Conservation (phyloP, 371 early-diverging fungal genomes). For the Parasitella parasitica region DNA sequence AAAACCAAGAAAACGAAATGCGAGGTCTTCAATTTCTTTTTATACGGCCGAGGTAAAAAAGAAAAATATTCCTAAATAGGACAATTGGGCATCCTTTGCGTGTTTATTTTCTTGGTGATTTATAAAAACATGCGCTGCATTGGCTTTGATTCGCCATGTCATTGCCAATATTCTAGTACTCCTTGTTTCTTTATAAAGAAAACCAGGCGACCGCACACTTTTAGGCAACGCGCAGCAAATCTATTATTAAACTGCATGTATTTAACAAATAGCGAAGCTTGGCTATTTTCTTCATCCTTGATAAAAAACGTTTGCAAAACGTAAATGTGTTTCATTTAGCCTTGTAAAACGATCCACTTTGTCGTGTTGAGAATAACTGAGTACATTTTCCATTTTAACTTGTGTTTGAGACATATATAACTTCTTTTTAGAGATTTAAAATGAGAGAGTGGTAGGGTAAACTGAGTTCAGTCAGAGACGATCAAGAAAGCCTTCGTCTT, state of each 20-base stretch:
- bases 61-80: background rate
- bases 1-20: background rate
- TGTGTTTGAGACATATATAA: no score
- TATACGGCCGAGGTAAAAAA: background rate
- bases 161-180: background rate
- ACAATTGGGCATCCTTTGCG: background rate
- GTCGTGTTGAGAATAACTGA: no score
- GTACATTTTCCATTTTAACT: no score
- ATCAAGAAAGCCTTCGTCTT: no score
- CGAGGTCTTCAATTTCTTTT: background rate
- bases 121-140: background rate
- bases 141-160: background rate
- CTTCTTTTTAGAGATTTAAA: no score
- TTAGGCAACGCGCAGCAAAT: background rate
- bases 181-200: background rate
- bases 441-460: no score
- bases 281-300: no score
- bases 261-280: background rate
- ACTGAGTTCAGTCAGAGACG: no score
- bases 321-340: no score
- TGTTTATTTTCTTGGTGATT: background rate
- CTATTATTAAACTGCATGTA: no score
- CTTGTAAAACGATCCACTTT: no score
- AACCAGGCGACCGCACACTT: constrained; percentile 2
- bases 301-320: no score